Evolutionary conservation across 495 filamentous ascomycete genomes (phyloP), one percentile per base, ranked within the genome.

Genomic region (Aspergillus ostianus): DNA sequence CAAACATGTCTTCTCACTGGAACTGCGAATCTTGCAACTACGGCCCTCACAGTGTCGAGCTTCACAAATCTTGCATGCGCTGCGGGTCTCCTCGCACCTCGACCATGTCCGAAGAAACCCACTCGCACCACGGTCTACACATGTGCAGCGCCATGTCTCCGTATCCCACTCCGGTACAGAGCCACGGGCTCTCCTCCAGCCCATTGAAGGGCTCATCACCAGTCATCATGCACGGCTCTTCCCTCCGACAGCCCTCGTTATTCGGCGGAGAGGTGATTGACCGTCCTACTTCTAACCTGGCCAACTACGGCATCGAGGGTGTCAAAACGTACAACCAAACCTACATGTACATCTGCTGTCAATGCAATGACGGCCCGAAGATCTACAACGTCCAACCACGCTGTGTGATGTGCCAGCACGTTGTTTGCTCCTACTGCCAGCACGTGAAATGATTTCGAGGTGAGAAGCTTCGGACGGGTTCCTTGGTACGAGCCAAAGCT

Each of bases 361-460:
- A 58, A 0, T 80, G 77, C 59, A 17, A 58, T 0, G 77, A 80
- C 27, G 77, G 77, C 0, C 77, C 77, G 0, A 78, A 80, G 53
- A 55, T 76, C 20, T 78, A 61, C 60, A 56, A 71, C n/a, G 18
- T 52, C 29, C 71, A 80, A 57, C 68, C 71, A 0, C 18, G 19
- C 6, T 80, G 77, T 53, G 63, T 75, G 1, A 46, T 30, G 4
- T 80, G 77, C 64, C 0, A 65, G 9, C 77, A 80, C 23, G 19
- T 9, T 8, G 64, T 62, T 23, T 80, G 77, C 64, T 0, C 4
- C 0, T 4, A 1, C 19, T 80, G 77, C 70, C 27, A 19, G 12
- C 53, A 62, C 50, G 64, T 72, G 46, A 78, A 77, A 51, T 77
- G 13, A 55, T 56, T 50, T 32, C 8, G 23, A 61, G 64, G 64